These are phyloP conservation scores for Colletotrichum melonis DNA, from an alignment of 2,329 filamentous ascomycete species.

Conservation along the genomic window DNA sequence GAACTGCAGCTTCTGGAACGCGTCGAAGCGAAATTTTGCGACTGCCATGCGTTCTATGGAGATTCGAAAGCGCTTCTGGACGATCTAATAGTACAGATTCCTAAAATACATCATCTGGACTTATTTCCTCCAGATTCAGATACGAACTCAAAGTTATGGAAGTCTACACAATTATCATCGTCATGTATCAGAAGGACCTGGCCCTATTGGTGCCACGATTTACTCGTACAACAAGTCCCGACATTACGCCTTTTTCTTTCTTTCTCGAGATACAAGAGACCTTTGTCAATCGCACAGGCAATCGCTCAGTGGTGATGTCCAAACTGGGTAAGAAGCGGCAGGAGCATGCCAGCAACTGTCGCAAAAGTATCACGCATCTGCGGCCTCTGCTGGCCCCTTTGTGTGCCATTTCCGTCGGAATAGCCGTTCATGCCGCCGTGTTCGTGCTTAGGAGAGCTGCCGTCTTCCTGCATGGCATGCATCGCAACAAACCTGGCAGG, in stretches of 20 bases:
- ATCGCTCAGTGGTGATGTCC: slow-evolving; percentile 73
- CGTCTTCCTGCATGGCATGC: slow-evolving; percentile 94
- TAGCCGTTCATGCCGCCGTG: slow-evolving; percentile 66
- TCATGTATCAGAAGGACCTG: slow-evolving; percentile 20
- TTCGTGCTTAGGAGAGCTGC: slow-evolving; percentile 62
- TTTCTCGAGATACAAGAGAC: neutral
- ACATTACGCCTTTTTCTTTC: neutral
- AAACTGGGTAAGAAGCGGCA: slow-evolving; percentile 82
- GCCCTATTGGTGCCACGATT: slow-evolving; percentile 2
- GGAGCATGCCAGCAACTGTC: slow-evolving; percentile 80
- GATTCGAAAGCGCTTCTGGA: neutral
- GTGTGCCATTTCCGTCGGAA: slow-evolving; percentile 49
- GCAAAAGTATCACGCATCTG: slow-evolving; percentile 77
- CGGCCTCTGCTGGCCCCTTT: slow-evolving; percentile 65
- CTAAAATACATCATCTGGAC: slow-evolving; percentile 21
- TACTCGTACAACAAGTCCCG: neutral
- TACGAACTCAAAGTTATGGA: neutral
- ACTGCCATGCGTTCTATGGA: neutral
- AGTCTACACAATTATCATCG: slow-evolving; percentile 31
- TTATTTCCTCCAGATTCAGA: neutral
- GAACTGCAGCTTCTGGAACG: slow-evolving; percentile 2
- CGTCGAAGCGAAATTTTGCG: neutral
- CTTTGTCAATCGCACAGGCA: neutral
- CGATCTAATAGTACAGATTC: slow-evolving; percentile 9
- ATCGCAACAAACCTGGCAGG: slow-evolving; percentile 87